These are phyloP conservation scores for Solanum rostratum DNA, from an alignment of 257 asterid genomes.

Conservation along the genomic window DNA sequence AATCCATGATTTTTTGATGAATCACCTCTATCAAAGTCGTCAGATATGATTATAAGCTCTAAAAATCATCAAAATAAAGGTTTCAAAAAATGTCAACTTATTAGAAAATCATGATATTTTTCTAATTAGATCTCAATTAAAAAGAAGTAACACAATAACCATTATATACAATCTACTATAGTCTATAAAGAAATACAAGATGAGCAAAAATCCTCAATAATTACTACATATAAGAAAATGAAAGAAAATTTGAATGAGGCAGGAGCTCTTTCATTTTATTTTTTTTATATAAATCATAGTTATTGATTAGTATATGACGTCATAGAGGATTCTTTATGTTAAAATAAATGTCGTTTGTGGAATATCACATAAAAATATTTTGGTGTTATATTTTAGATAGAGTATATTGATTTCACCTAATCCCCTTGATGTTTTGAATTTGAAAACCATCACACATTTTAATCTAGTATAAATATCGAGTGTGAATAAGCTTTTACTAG, in stretches of 20 bases:
- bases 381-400: neutral
- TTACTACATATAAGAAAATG: neutral
- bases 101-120: too few relatives aligned
- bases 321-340: neutral
- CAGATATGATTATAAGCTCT: neutral
- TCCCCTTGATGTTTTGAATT: neutral
- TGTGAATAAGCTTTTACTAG: neutral
- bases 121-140: too few relatives aligned
- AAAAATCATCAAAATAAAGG: neutral
- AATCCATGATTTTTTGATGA: too few relatives aligned
- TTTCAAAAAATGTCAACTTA: neutral
- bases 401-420: neutral
- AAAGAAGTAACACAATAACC: too few relatives aligned
- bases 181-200: neutral
- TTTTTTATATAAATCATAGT: neutral
- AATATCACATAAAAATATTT: neutral
- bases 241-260: neutral
- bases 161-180: neutral
- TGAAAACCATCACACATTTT: neutral
- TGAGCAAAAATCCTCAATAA: neutral
- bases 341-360: neutral
- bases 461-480: neutral
- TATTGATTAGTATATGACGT: neutral
- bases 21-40: neutral
- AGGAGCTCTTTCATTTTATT: neutral